These are phyloP conservation scores for Nepenthes mirabilis DNA, from an alignment of 148 eudicot species.

Conservation along the genomic window DNA sequence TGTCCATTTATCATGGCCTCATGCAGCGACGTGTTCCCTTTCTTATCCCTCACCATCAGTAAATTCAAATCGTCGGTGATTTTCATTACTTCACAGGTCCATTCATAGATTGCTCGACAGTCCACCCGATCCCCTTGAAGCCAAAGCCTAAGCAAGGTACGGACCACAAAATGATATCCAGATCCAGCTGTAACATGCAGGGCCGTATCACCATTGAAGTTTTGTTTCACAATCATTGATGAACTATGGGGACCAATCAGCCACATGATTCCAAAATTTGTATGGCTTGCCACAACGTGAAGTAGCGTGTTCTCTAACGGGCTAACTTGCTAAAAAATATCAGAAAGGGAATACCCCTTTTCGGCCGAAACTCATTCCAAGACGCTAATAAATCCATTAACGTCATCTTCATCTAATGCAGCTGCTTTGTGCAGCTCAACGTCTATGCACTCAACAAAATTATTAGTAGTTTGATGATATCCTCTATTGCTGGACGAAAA, in stretches of 20 bases:
- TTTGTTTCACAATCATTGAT: conserved; percentile 11
- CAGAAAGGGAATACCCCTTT: background rate
- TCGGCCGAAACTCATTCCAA: background rate
- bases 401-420: background rate
- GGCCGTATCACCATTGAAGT: conserved; percentile 14
- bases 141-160: background rate
- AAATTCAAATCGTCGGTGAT: background rate
- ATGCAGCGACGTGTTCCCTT: conserved; percentile 19
- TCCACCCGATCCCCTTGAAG: background rate
- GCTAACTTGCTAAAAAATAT: background rate
- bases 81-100: background rate
- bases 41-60: background rate
- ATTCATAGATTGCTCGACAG: background rate
- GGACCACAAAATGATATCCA: too few relatives aligned
- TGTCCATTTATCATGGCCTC: conserved; percentile 15
- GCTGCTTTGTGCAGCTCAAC: background rate
- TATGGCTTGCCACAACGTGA: conserved; percentile 13
- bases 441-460: background rate
- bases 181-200: conserved; percentile 19
- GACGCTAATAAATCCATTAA: background rate
- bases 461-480: too few relatives aligned
- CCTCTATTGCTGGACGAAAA: too few relatives aligned
- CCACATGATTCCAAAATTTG: conserved; percentile 8
- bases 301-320: conserved; percentile 19
- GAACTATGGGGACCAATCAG: conserved; percentile 14